phyloP scores from a whole-genome alignment of 352 stramenopile species.

The Globisporangium recalcitrans region DNA sequence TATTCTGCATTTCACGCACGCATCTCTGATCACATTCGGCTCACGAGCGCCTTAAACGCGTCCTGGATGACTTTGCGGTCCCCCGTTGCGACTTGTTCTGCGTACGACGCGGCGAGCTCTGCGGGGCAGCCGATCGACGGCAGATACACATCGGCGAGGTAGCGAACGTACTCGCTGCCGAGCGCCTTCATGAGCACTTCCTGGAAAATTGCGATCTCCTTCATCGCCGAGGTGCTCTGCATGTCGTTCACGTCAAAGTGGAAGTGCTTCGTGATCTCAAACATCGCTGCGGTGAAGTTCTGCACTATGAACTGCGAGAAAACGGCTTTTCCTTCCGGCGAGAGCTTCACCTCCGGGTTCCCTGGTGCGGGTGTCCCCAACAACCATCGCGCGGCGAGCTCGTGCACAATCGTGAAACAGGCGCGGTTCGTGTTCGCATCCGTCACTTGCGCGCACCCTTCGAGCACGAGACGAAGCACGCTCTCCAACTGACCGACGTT shows the following conservation, averaged over 20 bases:
- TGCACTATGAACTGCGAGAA: conserved; percentile 65
- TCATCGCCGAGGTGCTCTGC: conserved; percentile 56
- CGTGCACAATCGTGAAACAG: conserved; percentile 69
- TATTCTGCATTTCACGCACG: background rate
- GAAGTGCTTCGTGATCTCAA: conserved; percentile 48
- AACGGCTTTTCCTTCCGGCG: conserved; percentile 29
- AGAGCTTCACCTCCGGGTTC: conserved; percentile 17
- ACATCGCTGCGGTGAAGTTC: conserved; percentile 71
- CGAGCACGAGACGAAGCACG: conserved; percentile 59
- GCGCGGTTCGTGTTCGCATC: conserved; percentile 73
- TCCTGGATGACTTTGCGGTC: conserved; percentile 60
- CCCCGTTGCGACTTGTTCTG: conserved; percentile 48
- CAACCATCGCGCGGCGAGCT: conserved; percentile 63
- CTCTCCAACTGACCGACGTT: conserved; percentile 65
- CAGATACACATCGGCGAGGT: conserved; percentile 59
- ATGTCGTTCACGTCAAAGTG: conserved; percentile 76
- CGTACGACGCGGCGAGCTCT: conserved; percentile 54
- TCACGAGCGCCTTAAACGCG: conserved; percentile 64
- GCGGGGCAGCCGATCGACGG: conserved; percentile 49
- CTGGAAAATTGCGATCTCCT: conserved; percentile 74
- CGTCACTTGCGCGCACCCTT: conserved; percentile 59
- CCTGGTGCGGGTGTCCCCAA: conserved; percentile 16
- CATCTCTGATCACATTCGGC: conserved; percentile 27
- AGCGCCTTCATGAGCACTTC: conserved; percentile 50
- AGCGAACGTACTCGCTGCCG: conserved; percentile 56